Conservation (phyloP, 1,284 basidiomycete species). For the Cutaneotrichosporon dermatis region DNA sequence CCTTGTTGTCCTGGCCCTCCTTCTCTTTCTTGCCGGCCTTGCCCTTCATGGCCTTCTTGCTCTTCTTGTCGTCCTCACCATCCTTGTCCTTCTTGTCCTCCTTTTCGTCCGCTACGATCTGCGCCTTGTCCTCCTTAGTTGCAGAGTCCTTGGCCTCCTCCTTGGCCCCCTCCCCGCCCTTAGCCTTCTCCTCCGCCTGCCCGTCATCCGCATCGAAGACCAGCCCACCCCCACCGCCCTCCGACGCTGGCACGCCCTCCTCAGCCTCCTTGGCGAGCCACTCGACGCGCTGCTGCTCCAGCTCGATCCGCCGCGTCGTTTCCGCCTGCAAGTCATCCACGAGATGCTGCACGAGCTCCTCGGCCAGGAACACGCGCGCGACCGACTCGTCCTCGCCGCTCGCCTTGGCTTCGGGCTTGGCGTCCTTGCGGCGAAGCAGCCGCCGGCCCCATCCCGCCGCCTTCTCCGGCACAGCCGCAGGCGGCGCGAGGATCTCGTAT, state of each 20-base stretch:
- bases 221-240: background rate
- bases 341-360: slow-evolving; percentile 59
- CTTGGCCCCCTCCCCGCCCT: slow-evolving; percentile 4
- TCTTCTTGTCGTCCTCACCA: slow-evolving; percentile 1
- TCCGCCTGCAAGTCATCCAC: slow-evolving; percentile 64
- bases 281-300: slow-evolving; percentile 52
- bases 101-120: background rate
- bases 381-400: slow-evolving; percentile 40
- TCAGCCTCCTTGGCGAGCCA: slow-evolving; percentile 45
- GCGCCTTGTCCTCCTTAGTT: background rate
- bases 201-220: slow-evolving; percentile 21
- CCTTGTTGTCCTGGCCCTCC: background rate
- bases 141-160: background rate
- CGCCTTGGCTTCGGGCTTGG: background rate
- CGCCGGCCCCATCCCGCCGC: slow-evolving; percentile 6
- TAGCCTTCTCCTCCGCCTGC: slow-evolving; percentile 2
- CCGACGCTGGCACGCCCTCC: slow-evolving; percentile 21
- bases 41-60: background rate
- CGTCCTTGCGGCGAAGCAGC: background rate
- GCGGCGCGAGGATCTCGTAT: slow-evolving; percentile 62
- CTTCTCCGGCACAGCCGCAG: background rate
- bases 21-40: background rate
- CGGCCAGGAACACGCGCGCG: slow-evolving; percentile 59
- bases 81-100: background rate
- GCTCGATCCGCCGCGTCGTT: slow-evolving; percentile 57